Conservation (phyloP, 1,284 basidiomycete genomes). For the Phenoliferia sp. region DNA sequence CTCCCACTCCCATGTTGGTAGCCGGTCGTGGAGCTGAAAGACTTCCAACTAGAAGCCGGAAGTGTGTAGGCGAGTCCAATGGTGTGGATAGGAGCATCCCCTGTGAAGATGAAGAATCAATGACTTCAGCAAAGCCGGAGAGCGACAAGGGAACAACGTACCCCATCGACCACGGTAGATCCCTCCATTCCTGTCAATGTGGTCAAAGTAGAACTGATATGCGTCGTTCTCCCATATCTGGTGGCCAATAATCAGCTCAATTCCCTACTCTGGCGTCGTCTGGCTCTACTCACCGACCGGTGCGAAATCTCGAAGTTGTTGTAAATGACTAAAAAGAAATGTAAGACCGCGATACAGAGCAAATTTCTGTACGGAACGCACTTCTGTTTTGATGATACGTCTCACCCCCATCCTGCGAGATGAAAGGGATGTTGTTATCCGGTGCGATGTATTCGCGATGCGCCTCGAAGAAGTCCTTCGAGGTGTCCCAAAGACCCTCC, state of each 20-base stretch:
- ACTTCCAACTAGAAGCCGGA: background rate
- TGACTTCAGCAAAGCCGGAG: background rate
- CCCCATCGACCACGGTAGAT: conserved; percentile 25
- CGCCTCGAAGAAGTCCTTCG: background rate
- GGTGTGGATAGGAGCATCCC: background rate
- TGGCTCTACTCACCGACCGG: conserved; percentile 55
- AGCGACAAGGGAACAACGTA: background rate
- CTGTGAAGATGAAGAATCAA: background rate
- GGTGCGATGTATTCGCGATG: background rate
- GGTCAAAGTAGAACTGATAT: conserved; percentile 68
- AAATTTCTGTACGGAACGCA: background rate
- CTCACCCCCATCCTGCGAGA: background rate
- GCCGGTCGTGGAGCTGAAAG: background rate
- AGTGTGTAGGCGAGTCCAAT: background rate
- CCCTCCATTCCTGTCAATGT: conserved; percentile 58
- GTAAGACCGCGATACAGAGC: background rate
- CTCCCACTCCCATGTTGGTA: background rate
- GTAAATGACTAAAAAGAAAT: conserved; percentile 9
- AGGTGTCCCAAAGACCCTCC: background rate
- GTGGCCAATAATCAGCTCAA: background rate
- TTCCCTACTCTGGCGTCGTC: conserved; percentile 46
- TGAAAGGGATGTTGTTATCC: background rate
- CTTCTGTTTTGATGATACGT: background rate
- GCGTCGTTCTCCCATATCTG: background rate
- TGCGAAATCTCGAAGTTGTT: conserved; percentile 53